Base-by-base conservation (phyloP, 2,329 filamentous ascomycete genomes). In the Domatiomyces catenatus region DNA sequence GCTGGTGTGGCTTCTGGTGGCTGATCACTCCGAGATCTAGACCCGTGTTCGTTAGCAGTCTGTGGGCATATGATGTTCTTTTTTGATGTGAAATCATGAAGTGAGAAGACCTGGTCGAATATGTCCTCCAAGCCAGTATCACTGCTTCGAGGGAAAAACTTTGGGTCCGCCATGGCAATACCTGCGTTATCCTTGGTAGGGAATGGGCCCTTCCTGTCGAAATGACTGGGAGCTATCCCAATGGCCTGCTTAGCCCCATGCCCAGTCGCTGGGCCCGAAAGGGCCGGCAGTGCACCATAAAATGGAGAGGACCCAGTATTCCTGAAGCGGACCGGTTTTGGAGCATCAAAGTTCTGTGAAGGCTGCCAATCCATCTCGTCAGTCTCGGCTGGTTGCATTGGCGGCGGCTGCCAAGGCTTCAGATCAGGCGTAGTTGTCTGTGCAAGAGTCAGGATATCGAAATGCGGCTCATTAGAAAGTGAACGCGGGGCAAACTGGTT, bases 321-420 rank as follows among this genome's bases (percentile, higher is more conserved):
- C 20, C 55, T 60, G 45, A 59, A 59, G 43, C 64, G 59, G 44
- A 63, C 61, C 39, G 60, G 59, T 45, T 55, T 55, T 22, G 51
- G 50, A 19, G 58, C 56, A 20, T 52, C 42, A 43, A 59, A 58
- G 6, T 32, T 36, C 42, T 68, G 64, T 36, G 70, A 69, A n/a
- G 71, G 71, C 32, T 68, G 69, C 71, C 71, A 74, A 53, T 74
- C 71, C 71, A 74, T 74, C 43, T 64, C 64, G 52, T 72, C 69
- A 19, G 57, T 56, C 36, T 62, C 60, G 22, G 57, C 53, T 10
- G 58, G 58, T 28, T 54, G 56, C 47, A 69, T 67, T 4, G 65
- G 63, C n/a, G n/a, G n/a, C 12, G 67, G 66, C 48, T 65, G 66
- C 18, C 67, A 68, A 18, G 65, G 60, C 46, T 61, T 60, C 48